These are phyloP conservation scores for Candida gorgasii DNA, from an alignment of 805 yeast species.

Conservation along the genomic window DNA sequence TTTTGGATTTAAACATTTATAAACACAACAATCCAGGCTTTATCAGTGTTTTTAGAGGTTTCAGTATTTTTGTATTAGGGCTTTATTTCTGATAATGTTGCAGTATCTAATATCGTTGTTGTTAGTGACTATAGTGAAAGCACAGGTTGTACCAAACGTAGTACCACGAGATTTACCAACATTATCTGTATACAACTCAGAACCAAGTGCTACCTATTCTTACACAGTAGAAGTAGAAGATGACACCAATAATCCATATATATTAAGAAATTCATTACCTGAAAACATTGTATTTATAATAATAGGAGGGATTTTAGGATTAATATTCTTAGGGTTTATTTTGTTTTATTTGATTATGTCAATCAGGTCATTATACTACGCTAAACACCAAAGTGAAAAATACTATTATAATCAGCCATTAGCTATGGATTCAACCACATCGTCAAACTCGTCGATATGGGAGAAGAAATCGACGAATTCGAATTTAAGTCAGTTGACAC, in stretches of 20 bases:
- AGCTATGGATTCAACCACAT: neutral
- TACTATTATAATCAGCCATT: slow-evolving; percentile 22
- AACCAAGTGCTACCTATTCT: slow-evolving; percentile 11
- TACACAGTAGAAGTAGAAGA: slow-evolving; percentile 13
- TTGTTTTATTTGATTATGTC: slow-evolving; percentile 23
- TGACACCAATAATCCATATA: slow-evolving; percentile 29
- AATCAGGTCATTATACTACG: slow-evolving; percentile 24
- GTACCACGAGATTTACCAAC: slow-evolving; percentile 12
- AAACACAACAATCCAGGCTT: no score
- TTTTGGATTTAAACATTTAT: neutral
- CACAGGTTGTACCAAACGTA: neutral
- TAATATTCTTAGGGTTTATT: slow-evolving; percentile 19
- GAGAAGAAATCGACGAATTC: slow-evolving; percentile 20
- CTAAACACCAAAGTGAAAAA: slow-evolving; percentile 34
- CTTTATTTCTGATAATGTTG: neutral
- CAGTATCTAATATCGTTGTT: neutral
- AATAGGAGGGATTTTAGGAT: slow-evolving; percentile 36
- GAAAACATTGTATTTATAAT: slow-evolving; percentile 45
- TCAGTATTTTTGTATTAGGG: neutral
- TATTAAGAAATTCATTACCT: slow-evolving; percentile 25
- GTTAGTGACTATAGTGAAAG: neutral
- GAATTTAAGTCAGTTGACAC: slow-evolving; percentile 15
- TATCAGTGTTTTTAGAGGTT: neutral
- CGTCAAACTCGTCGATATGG: slow-evolving; percentile 21
- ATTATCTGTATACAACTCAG: slow-evolving; percentile 9